Percentiles rank a stretch among this genome's conserved stretches.
These are phyloP conservation scores for Botryosphaeria agaves DNA, from an alignment of 2,329 filamentous ascomycete species.

Conservation along the genomic window DNA sequence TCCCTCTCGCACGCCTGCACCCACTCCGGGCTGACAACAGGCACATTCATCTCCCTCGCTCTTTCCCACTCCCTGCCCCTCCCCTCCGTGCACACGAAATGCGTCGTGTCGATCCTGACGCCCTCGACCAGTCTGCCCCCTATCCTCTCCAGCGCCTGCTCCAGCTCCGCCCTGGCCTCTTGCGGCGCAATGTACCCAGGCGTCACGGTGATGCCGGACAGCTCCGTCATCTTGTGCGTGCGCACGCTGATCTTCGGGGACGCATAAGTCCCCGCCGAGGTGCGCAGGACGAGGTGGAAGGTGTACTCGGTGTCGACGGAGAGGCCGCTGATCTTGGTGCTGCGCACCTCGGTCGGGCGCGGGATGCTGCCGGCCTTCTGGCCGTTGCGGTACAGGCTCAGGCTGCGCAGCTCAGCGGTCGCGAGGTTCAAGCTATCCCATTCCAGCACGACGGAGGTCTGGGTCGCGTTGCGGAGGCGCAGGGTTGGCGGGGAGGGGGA, in stretches of 20 bases:
- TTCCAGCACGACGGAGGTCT: slow-evolving; percentile 95
- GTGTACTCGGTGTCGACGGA: slow-evolving; percentile 94
- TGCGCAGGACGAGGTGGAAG: slow-evolving; percentile 84
- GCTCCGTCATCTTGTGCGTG: slow-evolving; percentile 97
- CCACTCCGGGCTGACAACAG: slow-evolving; percentile 93
- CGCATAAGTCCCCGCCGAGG: slow-evolving; percentile 70
- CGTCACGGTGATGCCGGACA: slow-evolving; percentile 89
- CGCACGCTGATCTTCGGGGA: slow-evolving; percentile 72
- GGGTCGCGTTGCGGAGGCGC: slow-evolving; percentile 89
- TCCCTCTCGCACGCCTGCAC: slow-evolving; percentile 89
- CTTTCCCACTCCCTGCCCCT: slow-evolving; percentile 86
- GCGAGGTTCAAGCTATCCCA: slow-evolving; percentile 93
- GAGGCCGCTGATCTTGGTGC: slow-evolving; percentile 90
- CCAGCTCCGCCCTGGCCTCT: slow-evolving; percentile 53
- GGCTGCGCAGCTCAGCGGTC: slow-evolving; percentile 75
- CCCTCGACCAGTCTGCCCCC: slow-evolving; percentile 81
- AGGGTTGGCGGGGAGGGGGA: slow-evolving; percentile 63
- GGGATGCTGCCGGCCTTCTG: slow-evolving; percentile 95
- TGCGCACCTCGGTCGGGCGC: slow-evolving; percentile 67
- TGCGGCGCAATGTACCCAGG: slow-evolving; percentile 71
- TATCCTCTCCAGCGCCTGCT: slow-evolving; percentile 65
- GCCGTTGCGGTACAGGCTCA: slow-evolving; percentile 87
- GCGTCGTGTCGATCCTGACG: slow-evolving; percentile 91
- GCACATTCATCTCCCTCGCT: slow-evolving; percentile 94
- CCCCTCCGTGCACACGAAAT: slow-evolving; percentile 94